Conservation (phyloP, 352 stramenopile genomes). For the Thraustochytrium striatum region DNA sequence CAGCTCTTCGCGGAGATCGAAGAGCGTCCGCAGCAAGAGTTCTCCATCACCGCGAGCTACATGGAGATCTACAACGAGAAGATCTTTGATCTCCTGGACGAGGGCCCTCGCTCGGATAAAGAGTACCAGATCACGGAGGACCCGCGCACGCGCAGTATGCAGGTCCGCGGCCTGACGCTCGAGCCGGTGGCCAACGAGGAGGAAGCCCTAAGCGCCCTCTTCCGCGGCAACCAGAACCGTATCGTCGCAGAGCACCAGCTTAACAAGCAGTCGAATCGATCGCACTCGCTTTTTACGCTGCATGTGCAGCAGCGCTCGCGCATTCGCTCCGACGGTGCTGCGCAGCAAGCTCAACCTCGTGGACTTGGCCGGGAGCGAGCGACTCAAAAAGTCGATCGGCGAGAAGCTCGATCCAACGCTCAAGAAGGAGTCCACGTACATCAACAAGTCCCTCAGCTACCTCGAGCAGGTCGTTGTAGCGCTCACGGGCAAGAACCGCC, state of each 20-base stretch:
- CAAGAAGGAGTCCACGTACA: conserved; percentile 92
- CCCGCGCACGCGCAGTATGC: not conserved
- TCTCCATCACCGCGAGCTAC: conserved; percentile 78
- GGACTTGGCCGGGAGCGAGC: conserved; percentile 87
- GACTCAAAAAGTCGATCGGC: conserved; percentile 80
- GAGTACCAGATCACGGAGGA: conserved; percentile 34
- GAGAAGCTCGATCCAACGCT: conserved; percentile 63
- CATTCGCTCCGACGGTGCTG: conserved; percentile 57
- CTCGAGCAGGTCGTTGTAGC: conserved; percentile 90
- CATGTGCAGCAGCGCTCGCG: conserved; percentile 71
- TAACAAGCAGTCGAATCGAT: conserved; percentile 87
- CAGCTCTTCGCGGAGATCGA: conserved; percentile 60
- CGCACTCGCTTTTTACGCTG: conserved; percentile 85
- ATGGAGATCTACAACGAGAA: conserved; percentile 94
- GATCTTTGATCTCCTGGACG: conserved; percentile 84
- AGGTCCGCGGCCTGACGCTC: conserved; percentile 67
- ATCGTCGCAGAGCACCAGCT: conserved; percentile 86
- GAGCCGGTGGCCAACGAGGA: conserved; percentile 67
- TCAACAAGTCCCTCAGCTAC: conserved; percentile 91
- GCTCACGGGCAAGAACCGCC: conserved; percentile 54
- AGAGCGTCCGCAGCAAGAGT: conserved; percentile 58
- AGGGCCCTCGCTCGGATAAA: conserved; percentile 37
- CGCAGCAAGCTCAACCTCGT: conserved; percentile 87
- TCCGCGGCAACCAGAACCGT: conserved; percentile 80
- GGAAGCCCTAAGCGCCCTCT: conserved; percentile 82